Conservation (phyloP, 306 rosid species). For the Styphnolobium japonicum region DNA sequence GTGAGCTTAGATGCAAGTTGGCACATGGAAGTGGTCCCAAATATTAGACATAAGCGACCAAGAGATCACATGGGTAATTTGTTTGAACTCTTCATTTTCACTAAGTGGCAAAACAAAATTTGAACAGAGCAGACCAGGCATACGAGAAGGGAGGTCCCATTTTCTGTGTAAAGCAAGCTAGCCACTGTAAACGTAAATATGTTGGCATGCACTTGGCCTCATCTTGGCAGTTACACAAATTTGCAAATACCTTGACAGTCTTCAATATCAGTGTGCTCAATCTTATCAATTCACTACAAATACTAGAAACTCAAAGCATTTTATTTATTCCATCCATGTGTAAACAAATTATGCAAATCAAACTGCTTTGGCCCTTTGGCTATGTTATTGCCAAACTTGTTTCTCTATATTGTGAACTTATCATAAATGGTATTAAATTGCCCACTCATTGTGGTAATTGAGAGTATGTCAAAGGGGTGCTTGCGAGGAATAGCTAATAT, state of each 20-base stretch:
- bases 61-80: slow-evolving; percentile 38
- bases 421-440: too few species aligned
- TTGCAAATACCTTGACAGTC: neutral
- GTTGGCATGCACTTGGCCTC: slow-evolving; percentile 21
- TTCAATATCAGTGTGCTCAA: slow-evolving; percentile 6
- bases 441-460: too few species aligned
- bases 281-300: slow-evolving; percentile 15
- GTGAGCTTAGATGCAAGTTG: slow-evolving; percentile 15
- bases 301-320: neutral
- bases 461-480: too few species aligned
- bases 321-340: too few species aligned
- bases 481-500: too few species aligned
- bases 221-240: slow-evolving; percentile 7
- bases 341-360: too few species aligned
- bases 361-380: too few species aligned
- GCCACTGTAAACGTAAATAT: neutral
- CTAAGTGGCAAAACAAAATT: slow-evolving; percentile 43
- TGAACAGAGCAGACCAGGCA: slow-evolving; percentile 12
- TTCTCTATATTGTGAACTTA: too few species aligned
- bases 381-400: too few species aligned
- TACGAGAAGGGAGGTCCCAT: slow-evolving; percentile 43
- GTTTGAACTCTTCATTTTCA: slow-evolving; percentile 40
- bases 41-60: slow-evolving; percentile 27
- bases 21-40: slow-evolving; percentile 38
- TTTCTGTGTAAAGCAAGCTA: slow-evolving; percentile 13